A percentile compares a stretch with the other conserved stretches of the same genome.
Conservation (phyloP, 2,329 filamentous ascomycete species). For the Fusarium sp. region DNA sequence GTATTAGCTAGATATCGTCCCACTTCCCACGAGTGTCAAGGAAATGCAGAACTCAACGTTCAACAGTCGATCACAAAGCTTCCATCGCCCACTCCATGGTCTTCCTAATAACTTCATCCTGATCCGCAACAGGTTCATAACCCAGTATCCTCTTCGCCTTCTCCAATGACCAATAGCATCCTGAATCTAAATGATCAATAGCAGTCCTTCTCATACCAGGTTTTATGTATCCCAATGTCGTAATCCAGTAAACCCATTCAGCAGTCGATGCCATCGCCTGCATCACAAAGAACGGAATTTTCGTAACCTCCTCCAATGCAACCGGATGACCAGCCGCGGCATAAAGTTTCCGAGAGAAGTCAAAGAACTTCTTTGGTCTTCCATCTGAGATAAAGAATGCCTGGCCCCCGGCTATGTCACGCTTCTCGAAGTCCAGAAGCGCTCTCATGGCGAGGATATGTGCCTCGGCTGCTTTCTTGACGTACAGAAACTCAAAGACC, state of each 20-base stretch:
- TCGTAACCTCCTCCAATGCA: rapidly evolving
- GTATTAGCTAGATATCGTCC: neutral
- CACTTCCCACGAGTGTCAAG: neutral
- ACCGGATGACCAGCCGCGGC: neutral
- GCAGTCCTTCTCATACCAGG: neutral
- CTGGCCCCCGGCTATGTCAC: rapidly evolving
- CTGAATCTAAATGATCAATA: neutral
- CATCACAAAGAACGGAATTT: neutral
- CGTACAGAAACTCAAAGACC: neutral
- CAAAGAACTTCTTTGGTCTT: neutral
- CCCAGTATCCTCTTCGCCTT: neutral
- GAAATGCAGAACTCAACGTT: rapidly evolving
- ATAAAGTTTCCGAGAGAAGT: neutral
- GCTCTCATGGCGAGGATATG: neutral
- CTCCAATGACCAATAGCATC: neutral
- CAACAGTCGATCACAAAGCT: neutral
- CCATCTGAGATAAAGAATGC: slow-evolving; percentile 7
- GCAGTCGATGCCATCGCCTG: neutral
- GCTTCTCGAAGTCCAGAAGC: rapidly evolving
- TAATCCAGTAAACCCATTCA: neutral
- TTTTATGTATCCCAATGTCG: neutral
- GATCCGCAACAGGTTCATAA: neutral
- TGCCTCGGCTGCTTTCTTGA: neutral
- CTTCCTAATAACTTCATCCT: neutral
- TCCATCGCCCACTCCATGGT: neutral